Evolutionary conservation across 2,329 filamentous ascomycete species (phyloP).

Genomic region (Exophiala sp.): DNA sequence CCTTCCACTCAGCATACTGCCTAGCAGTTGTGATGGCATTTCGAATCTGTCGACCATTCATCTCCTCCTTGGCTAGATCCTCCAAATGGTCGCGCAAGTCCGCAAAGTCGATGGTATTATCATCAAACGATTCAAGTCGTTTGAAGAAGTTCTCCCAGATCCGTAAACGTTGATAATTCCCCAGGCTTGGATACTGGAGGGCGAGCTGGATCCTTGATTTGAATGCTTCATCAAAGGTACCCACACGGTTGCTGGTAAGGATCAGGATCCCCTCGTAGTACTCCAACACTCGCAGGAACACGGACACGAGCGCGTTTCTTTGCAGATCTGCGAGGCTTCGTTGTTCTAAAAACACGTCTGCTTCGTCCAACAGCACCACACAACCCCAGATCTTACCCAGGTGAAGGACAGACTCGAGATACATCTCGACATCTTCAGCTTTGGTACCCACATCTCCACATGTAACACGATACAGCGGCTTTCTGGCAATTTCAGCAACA

Average conservation of each 20-base stretch:
- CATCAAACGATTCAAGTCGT: slow-evolving; percentile 1
- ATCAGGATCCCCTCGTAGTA: slow-evolving; percentile 34
- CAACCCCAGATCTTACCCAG: slow-evolving; percentile 46
- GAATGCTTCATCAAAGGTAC: slow-evolving; percentile 35
- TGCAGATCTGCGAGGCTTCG: slow-evolving; percentile 40
- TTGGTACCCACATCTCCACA: slow-evolving; percentile 40
- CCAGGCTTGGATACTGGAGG: slow-evolving; percentile 35
- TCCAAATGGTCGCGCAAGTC: slow-evolving; percentile 20
- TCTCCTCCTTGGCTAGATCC: slow-evolving; percentile 20
- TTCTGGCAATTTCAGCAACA: slow-evolving; percentile 39
- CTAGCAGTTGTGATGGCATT: slow-evolving; percentile 30
- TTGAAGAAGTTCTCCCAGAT: slow-evolving; percentile 18
- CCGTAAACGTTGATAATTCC: neutral
- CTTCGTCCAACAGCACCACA: slow-evolving; percentile 51
- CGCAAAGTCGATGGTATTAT: slow-evolving; percentile 10
- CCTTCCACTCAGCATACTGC: slow-evolving; percentile 22
- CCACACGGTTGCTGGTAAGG: slow-evolving; percentile 33
- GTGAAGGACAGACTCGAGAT: slow-evolving; percentile 36
- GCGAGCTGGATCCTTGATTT: slow-evolving; percentile 41
- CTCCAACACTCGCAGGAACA: slow-evolving; percentile 28
- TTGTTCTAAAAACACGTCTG: slow-evolving; percentile 43
- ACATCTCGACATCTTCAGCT: slow-evolving; percentile 36
- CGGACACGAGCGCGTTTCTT: slow-evolving; percentile 46
- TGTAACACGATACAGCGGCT: slow-evolving; percentile 41
- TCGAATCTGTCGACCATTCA: slow-evolving; percentile 33